A percentile compares a stretch with the other conserved stretches of the same genome.
These are phyloP conservation scores for Pichia sorboxylosa DNA, from an alignment of 1,139 yeast genomes.

Conservation along the genomic window DNA sequence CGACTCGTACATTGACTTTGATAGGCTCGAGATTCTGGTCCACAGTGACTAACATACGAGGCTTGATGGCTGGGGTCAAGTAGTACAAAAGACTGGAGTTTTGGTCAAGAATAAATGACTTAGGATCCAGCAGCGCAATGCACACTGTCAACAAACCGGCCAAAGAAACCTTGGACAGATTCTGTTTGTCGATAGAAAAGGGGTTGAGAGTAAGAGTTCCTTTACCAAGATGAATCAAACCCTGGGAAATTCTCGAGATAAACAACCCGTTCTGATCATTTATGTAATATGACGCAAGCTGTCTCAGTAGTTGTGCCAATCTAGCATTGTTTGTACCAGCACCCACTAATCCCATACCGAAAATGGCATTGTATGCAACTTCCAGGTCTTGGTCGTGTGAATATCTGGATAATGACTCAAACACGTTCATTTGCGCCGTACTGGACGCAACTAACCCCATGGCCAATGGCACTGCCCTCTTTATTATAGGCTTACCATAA, in stretches of 20 bases:
- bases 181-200: constrained; percentile 80
- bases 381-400: constrained; percentile 93
- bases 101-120: constrained; percentile 55
- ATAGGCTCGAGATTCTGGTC: constrained; percentile 82
- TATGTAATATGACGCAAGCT: constrained; percentile 84
- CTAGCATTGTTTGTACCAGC: constrained; percentile 99
- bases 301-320: constrained; percentile 88
- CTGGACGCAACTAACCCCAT: constrained; percentile 92
- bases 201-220: constrained; percentile 88
- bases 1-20: constrained; percentile 93
- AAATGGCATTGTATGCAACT: constrained; percentile 90
- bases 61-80: constrained; percentile 81
- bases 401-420: constrained; percentile 89
- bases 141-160: constrained; percentile 83
- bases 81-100: constrained; percentile 56
- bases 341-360: constrained; percentile 96
- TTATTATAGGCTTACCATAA: constrained; percentile 84
- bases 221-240: constrained; percentile 89
- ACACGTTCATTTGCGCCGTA: constrained; percentile 94
- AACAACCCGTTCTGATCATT: constrained; percentile 86
- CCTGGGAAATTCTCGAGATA: constrained; percentile 92
- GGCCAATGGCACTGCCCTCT: constrained; percentile 94
- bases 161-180: constrained; percentile 76
- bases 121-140: constrained; percentile 79
- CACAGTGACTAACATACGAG: constrained; percentile 86